Base-by-base conservation (phyloP, 2,329 filamentous ascomycete genomes). In the Metarhizium guizhouense region DNA sequence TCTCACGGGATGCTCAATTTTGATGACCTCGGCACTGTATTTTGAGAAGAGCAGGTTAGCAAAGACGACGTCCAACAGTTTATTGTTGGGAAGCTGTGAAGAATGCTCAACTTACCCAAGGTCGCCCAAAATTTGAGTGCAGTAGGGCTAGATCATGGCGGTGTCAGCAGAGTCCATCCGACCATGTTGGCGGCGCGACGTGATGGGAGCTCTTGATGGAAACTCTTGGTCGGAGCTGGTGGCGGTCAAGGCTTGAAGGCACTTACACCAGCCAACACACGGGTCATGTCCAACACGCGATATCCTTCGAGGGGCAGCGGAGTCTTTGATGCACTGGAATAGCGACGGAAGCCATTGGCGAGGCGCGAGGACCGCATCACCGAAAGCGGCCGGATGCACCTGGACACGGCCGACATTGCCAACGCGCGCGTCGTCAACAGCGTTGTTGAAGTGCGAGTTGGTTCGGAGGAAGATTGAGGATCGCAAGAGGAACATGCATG, bases 41-140 rank as follows among this genome's bases (percentile, higher is more conserved):
- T 43, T 43, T 3, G 32, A 47, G 36, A 43, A 18, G 29, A 18
- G 20, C 0, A 11, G 18, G 11, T 56, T 14, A 56, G 50, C 32
- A 57, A 25, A 30, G 25, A 34, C 3, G 25, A 34, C 32, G 3
- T 34, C 32, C 32, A 34, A 7, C 6, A 8, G 10, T 34, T 7
- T 11, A 34, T 11, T 2, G 25, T 25, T 25, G 25, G 25, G 32
- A 34, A 34, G 32, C 32, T 7, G 16, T 52, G 10, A 13, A 11
- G 13, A 16, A 18, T 6, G 2, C 8, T 2, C 11, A 10, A 55
- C 84, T 70, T 83, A 96, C 93, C 94, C 94, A 63, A 99, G 80
- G 72, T 99, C 94, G 56, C 93, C 94, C 10, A 99, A 75, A 54
- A 99, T 96, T 70, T 99, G 94, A 42, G 94, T 97, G 65, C 91